Evolutionary conservation across 31 red algal genomes (phyloP).

Genomic region (Bonnemaisonia californica): DNA sequence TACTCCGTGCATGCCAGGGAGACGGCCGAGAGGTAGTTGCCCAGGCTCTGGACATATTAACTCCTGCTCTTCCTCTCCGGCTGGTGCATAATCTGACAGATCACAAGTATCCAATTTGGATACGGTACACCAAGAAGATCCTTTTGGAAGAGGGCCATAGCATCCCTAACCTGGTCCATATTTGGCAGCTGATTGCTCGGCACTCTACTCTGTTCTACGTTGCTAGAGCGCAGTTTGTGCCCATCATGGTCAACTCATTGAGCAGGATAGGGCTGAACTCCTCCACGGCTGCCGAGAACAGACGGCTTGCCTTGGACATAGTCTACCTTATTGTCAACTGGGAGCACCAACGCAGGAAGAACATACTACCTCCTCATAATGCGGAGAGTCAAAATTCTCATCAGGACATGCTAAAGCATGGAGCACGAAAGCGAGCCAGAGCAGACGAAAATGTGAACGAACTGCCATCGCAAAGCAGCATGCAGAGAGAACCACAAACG

Average conservation of each 20-base stretch:
- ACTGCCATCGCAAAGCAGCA: neutral
- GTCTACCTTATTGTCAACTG: conserved; percentile 87
- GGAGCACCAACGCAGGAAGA: conserved; percentile 55
- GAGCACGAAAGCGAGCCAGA: conserved; percentile 25
- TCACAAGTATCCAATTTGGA: conserved; percentile 91
- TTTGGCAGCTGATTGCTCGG: conserved; percentile 86
- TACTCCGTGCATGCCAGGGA: conserved; percentile 87
- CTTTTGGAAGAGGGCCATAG: conserved; percentile 94
- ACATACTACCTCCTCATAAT: neutral
- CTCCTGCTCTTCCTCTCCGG: conserved; percentile 79
- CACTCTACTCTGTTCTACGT: conserved; percentile 88
- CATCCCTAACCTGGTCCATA: conserved; percentile 86
- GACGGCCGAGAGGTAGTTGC: conserved; percentile 82
- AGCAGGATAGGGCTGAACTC: conserved; percentile 65
- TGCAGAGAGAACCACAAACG: neutral
- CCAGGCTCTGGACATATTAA: conserved; percentile 89
- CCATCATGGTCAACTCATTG: conserved; percentile 86
- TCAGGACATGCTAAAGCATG: conserved; percentile 9
- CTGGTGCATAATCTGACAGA: conserved; percentile 71
- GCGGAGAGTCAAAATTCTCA: neutral
- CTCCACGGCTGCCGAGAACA: conserved; percentile 68
- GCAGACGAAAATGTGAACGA: neutral
- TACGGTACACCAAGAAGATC: conserved; percentile 96
- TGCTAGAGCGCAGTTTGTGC: conserved; percentile 86
- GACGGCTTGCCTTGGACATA: conserved; percentile 85